Evolutionary conservation across 768 basidiomycete species (phyloP), one percentile per base, ranked within the genome.

Genomic region (Epithele typhae): DNA sequence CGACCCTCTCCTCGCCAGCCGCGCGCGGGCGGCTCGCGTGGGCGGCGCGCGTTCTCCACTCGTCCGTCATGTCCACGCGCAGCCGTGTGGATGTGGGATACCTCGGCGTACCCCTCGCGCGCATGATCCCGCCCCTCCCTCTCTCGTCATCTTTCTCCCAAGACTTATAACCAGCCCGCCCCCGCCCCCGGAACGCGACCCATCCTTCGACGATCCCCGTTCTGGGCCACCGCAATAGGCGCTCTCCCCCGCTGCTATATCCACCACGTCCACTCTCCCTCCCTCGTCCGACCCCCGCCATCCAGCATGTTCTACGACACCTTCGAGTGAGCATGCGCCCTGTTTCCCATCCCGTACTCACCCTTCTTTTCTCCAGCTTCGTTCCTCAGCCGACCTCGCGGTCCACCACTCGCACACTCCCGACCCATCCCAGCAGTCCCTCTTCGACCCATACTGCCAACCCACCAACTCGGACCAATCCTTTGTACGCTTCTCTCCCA

Each of bases 401-500:
- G n/a, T n/a, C n/a, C n/a, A n/a, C n/a, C n/a, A n/a, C 14, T 1
- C 37, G 19, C 19, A 35, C 24, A 18, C 42, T 21, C 23, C 19
- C 37, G 21, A 43, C 3, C 3, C 37, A 4, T 37, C 35, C 38
- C 27, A 27, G 37, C 43, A 50, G 38, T 17, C 43, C 4, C 43
- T 50, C 39, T 50, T 50, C 43, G 48, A 50, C 34, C 43, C 48
- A 2, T 50, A 40, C 48, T 40, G 40, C 11, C 38, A 50, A 43
- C 43, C 48, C 2, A 30, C 40, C 9, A 37, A 38, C 40, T 21
- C 42, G 14, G 40, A 46, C 45, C 50, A 46, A 15, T 43, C 50
- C 30, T 51, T 51, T 23, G 50, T 51, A 21, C 22, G 50, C 43
- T 30, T 22, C 19, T 15, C 18, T 11, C 15, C 27, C 37, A 19